Evolutionary conservation across 2,329 filamentous ascomycete genomes (phyloP), one percentile per base, ranked within the genome.

Genomic region (Colletotrichum endophyticum): DNA sequence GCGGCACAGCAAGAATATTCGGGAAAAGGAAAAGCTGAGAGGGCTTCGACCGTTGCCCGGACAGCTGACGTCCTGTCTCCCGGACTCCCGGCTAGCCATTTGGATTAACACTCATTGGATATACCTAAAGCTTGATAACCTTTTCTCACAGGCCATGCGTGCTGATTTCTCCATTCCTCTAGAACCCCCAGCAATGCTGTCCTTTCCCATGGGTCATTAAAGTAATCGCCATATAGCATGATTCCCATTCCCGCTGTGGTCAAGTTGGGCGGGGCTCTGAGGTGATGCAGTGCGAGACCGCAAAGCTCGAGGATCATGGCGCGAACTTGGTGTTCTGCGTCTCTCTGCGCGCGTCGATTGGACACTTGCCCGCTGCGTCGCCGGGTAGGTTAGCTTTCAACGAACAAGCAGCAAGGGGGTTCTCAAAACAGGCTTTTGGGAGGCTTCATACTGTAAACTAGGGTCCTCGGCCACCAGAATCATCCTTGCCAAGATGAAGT

Each of bases 81-180:
- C 34, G 6, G 34, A 6, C 6, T 36, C 34, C 34, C 34, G 13
- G 34, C 34, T 7, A 7, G 13, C 34, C 34, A 36, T 36, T 36
- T 15, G 6, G 34, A 36, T 36, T 4, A 36, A 36, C 34, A 36
- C 13, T 36, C 34, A 15, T 36, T 36, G 13, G 34, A 36, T 15
- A 36, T 15, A 4, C 71, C 66, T 7, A 73, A 32, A 6, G 71
- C 71, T 39, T 68, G 16, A 16, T 70, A 73, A 7, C 71, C 71
- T 12, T 82, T 83, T 73, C 83, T 80, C 0, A 86, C 85, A 1
- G 85, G 85, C 85, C 85, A 86, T 2, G 85, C 85, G 30, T 84
- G 82, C 16, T 84, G 81, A 64, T 87, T 87, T 8, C 85, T 84
- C 70, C 88, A 89, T 63, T 84, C 87, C 66, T 89, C 87, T 6